A percentile compares a stretch with the other conserved stretches of the same genome.
These are phyloP conservation scores for Entomortierella lignicola DNA, from an alignment of 192 early-diverging fungal genomes.

Conservation along the genomic window DNA sequence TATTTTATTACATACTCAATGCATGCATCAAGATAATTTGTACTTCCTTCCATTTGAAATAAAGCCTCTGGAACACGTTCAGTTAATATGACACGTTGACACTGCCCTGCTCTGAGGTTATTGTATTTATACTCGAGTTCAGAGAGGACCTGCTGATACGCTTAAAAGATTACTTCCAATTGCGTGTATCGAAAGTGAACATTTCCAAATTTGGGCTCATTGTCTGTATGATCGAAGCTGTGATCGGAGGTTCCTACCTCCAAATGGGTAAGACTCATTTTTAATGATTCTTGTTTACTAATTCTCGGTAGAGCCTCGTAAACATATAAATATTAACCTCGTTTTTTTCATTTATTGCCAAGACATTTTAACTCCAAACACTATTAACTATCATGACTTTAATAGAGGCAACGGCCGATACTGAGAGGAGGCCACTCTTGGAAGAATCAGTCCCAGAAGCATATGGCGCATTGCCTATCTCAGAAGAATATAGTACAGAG, in stretches of 20 bases:
- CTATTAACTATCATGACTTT: background rate
- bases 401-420: background rate
- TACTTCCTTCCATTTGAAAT: too few species aligned
- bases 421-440: slow-evolving; percentile 22
- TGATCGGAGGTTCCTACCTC: background rate
- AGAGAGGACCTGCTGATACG: background rate
- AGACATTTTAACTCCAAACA: too few species aligned
- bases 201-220: slow-evolving; percentile 5
- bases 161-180: background rate
- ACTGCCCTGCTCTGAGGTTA: too few species aligned
- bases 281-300: background rate
- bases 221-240: background rate
- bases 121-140: too few species aligned
- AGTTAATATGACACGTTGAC: too few species aligned
- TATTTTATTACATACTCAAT: too few species aligned
- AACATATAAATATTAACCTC: background rate
- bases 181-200: background rate
- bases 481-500: background rate
- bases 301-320: background rate
- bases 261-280: background rate
- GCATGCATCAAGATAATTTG: too few species aligned
- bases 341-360: too few species aligned
- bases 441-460: background rate
- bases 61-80: too few species aligned
- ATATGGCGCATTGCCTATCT: too few species aligned